A percentile compares a stretch with the other conserved stretches of the same genome.
Evolutionary conservation across 768 basidiomycete genomes (phyloP).

Genomic region (Rhodocollybia butyracea): DNA sequence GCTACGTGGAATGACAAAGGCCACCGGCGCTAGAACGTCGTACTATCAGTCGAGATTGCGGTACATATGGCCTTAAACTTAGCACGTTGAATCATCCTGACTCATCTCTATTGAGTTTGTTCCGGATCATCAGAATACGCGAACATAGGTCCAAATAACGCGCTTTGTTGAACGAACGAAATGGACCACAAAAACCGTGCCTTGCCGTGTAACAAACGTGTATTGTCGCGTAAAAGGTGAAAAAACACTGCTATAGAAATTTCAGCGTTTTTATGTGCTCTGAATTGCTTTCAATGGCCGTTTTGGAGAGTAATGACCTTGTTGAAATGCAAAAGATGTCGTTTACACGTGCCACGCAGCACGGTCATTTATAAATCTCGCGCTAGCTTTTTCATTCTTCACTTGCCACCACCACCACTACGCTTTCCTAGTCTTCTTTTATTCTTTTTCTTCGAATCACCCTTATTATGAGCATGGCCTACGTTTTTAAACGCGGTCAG

Average conservation of each 20-base stretch:
- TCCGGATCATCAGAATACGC: not conserved
- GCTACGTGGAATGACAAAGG: too few relatives aligned
- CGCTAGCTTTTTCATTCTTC: not conserved
- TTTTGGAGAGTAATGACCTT: not conserved
- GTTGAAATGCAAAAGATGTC: not conserved
- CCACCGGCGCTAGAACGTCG: too few relatives aligned
- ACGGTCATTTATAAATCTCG: conserved; percentile 4
- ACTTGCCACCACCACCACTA: not conserved
- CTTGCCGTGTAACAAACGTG: not conserved
- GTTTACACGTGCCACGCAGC: not conserved
- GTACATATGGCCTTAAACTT: too few relatives aligned
- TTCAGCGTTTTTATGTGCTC: not conserved
- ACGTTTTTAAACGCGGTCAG: conserved; percentile 33
- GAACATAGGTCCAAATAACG: not conserved
- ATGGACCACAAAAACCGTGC: not conserved
- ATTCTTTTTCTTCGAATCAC: not conserved
- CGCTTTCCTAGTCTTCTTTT: not conserved
- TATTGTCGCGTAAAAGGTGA: not conserved
- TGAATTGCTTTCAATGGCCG: not conserved
- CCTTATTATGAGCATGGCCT: conserved; percentile 14
- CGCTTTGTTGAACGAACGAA: not conserved
- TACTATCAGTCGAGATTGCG: too few relatives aligned
- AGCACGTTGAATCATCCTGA: not conserved
- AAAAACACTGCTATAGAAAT: not conserved
- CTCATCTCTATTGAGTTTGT: not conserved